phyloP scores from a whole-genome alignment of 23 red algal species.

The Cyanidioschyzon merolae region DNA sequence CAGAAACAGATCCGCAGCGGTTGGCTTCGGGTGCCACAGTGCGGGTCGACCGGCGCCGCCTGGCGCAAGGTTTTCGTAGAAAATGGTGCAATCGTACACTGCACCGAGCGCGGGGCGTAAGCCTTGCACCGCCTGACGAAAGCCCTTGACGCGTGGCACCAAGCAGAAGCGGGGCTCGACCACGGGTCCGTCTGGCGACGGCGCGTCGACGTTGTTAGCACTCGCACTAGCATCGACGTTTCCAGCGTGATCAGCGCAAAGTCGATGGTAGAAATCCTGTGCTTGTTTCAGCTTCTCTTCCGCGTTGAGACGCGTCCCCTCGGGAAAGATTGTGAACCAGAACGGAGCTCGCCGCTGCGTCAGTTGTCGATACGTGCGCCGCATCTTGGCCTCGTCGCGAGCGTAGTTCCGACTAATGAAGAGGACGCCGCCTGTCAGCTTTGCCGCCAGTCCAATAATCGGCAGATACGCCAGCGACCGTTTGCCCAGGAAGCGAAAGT shows the following conservation, averaged over 20 bases:
- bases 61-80: not conserved
- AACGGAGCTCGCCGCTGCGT: not conserved
- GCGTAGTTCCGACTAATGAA: conserved; percentile 50
- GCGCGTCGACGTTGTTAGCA: not conserved
- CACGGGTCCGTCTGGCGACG: not conserved
- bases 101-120: not conserved
- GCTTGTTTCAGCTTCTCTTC: not conserved
- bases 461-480: conserved; percentile 63
- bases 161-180: conserved; percentile 12
- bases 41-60: not conserved
- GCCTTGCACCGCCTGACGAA: not conserved
- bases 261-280: not conserved
- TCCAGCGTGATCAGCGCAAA: not conserved
- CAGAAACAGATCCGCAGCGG: not conserved
- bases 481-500: conserved; percentile 95
- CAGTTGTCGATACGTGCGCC: conserved; percentile 11
- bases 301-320: not conserved
- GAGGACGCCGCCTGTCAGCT: conserved; percentile 63
- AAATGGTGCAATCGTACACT: conserved; percentile 4
- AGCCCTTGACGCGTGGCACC: conserved; percentile 9
- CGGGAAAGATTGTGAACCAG: conserved; percentile 13
- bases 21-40: not conserved
- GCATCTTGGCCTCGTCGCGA: not conserved
- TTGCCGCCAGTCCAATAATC: conserved; percentile 69
- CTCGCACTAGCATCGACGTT: not conserved